Percentiles rank a stretch among this genome's conserved stretches.
These are phyloP conservation scores for Dendrobium chrysotoxum DNA, from an alignment of 106 monocot genomes.

Conservation along the genomic window DNA sequence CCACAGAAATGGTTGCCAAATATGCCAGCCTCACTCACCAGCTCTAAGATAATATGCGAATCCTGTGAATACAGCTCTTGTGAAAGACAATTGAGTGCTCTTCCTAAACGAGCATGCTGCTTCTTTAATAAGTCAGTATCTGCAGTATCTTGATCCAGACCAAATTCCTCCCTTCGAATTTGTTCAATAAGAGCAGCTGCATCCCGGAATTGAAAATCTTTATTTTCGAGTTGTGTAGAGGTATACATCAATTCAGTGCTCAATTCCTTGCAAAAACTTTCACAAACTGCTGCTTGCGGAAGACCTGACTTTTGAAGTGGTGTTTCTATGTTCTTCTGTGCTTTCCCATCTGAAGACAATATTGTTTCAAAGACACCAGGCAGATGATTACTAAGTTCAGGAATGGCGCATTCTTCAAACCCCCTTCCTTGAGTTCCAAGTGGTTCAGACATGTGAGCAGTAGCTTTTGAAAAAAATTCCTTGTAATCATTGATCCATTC, in stretches of 20 bases:
- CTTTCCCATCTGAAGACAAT: not conserved
- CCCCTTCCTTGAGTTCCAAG: not conserved
- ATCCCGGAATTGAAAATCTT: constrained; percentile 13
- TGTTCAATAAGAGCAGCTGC: constrained; percentile 34
- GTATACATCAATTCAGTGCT: not conserved
- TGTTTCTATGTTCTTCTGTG: not conserved
- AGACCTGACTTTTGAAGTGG: not conserved
- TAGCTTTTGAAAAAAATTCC: constrained; percentile 13
- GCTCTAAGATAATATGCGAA: constrained; percentile 65
- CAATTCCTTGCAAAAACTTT: not conserved
- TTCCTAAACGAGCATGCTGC: constrained; percentile 65
- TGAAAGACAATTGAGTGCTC: constrained; percentile 60
- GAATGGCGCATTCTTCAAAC: not conserved
- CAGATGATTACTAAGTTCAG: not conserved
- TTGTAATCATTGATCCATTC: constrained; percentile 59
- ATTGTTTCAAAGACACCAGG: not conserved
- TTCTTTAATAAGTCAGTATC: constrained; percentile 42
- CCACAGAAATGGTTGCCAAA: too few relatives aligned
- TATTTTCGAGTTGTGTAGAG: not conserved
- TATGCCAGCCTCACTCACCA: constrained; percentile 20
- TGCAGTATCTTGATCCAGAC: constrained; percentile 34
- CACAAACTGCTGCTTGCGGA: not conserved
- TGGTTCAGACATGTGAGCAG: constrained; percentile 8
- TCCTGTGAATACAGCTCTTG: constrained; percentile 68
- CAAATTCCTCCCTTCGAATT: constrained; percentile 65